Evolutionary conservation across 352 stramenopile genomes (phyloP).

Genomic region (Globisporangium cystogenes): DNA sequence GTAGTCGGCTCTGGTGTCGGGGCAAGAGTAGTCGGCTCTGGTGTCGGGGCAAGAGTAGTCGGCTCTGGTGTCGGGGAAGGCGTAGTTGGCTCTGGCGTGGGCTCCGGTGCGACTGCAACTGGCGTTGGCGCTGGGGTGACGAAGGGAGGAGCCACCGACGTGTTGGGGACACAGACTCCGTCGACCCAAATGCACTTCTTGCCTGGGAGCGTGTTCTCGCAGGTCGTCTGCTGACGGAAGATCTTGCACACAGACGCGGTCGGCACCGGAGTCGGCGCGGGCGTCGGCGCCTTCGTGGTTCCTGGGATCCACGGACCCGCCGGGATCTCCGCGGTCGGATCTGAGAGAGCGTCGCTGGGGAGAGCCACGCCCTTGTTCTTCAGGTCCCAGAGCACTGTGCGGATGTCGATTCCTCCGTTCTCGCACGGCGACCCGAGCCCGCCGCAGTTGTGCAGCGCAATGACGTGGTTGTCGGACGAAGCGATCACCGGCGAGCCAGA

Average conservation of each 20-base stretch:
- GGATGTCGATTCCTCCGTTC: conserved; percentile 31
- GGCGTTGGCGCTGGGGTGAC: conserved; percentile 1
- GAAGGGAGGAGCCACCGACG: background rate
- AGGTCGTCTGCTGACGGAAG: conserved; percentile 22
- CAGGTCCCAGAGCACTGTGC: conserved; percentile 26
- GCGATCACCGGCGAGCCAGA: conserved; percentile 41
- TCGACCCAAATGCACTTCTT: conserved; percentile 22
- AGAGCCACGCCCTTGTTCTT: conserved; percentile 17
- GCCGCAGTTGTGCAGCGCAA: conserved; percentile 47
- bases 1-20: conserved; percentile 1
- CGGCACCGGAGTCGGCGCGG: conserved; percentile 19
- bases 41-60: background rate
- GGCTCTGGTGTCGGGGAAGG: background rate
- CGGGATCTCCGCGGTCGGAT: conserved; percentile 13
- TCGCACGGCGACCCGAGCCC: conserved; percentile 16
- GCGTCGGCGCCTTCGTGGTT: conserved; percentile 8
- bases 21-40: background rate
- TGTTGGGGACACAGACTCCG: conserved; percentile 15
- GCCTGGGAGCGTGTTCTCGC: conserved; percentile 21
- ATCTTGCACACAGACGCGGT: conserved; percentile 21
- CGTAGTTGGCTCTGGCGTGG: background rate
- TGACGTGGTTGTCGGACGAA: conserved; percentile 32
- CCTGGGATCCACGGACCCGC: conserved; percentile 20
- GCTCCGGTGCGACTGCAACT: background rate
- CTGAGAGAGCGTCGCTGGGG: conserved; percentile 19